Evolutionary conservation across 2,329 filamentous ascomycete genomes (phyloP).

Genomic region (Pseudogymnoascus sp.): DNA sequence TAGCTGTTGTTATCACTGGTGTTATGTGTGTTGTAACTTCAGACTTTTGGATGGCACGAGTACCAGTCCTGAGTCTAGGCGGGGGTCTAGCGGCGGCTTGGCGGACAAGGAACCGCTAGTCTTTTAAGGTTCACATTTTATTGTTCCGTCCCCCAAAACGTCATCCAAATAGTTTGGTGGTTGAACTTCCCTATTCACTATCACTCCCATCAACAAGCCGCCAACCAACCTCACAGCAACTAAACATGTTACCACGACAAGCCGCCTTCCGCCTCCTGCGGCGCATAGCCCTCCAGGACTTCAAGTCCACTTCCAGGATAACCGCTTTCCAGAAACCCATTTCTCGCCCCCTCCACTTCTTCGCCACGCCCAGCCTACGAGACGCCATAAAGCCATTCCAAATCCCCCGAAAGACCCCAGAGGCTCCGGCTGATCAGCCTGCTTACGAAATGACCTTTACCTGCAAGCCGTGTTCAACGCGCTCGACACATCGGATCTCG

Average conservation of each 20-base stretch:
- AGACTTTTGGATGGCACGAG: too few relatives aligned
- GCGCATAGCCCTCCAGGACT: constrained; percentile 8
- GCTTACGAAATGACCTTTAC: constrained; percentile 88
- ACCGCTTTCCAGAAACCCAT: not conserved
- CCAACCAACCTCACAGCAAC: not conserved
- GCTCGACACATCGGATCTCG: constrained; percentile 77
- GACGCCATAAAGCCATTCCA: not conserved
- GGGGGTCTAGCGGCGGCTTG: not conserved
- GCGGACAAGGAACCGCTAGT: constrained; percentile 1
- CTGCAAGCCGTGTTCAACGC: constrained; percentile 73
- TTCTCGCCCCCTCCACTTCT: not conserved
- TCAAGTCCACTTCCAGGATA: not conserved
- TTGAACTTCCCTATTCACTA: not conserved
- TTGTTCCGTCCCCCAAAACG: not conserved
- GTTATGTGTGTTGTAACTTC: too few relatives aligned
- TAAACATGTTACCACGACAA: constrained; percentile 17
- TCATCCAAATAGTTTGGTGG: not conserved
- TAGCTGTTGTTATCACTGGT: too few relatives aligned
- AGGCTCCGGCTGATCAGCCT: constrained; percentile 36
- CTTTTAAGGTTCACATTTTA: constrained; percentile 8
- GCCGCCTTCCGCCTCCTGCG: constrained; percentile 1
- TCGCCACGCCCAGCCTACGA: constrained; percentile 8
- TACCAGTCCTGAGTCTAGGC: not conserved
- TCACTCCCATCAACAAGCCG: not conserved
- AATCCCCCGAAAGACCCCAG: not conserved